Evolutionary conservation across 169 alveolate genomes (phyloP).

Genomic region (Neospora caninum): DNA sequence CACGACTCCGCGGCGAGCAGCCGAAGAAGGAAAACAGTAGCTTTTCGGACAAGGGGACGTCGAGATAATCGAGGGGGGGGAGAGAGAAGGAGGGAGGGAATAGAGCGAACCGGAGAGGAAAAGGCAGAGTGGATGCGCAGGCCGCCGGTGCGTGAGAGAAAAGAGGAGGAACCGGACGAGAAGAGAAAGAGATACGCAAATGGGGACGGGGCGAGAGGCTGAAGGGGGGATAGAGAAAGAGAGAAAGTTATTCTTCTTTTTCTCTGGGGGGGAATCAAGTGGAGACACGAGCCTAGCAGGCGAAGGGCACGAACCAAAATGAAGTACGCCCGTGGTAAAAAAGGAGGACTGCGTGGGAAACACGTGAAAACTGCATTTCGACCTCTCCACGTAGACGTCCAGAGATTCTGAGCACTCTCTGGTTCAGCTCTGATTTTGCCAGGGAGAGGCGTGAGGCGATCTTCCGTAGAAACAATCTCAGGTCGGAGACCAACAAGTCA

Average conservation of each 20-base stretch:
- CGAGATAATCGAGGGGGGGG: background rate
- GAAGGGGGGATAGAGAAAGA: background rate
- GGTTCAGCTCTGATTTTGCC: too few species aligned
- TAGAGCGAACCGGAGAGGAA: background rate
- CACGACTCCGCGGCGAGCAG: background rate
- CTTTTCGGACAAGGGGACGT: background rate
- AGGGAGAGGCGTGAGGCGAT: too few species aligned
- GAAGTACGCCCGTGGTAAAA: background rate
- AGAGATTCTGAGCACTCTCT: too few species aligned
- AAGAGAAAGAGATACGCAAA: background rate
- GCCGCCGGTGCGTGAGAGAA: background rate
- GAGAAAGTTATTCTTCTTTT: background rate
- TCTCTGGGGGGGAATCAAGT: background rate
- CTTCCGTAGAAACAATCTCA: too few species aligned
- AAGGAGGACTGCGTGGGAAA: background rate
- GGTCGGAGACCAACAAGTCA: too few species aligned
- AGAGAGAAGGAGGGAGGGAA: background rate
- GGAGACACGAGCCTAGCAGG: background rate
- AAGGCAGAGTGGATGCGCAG: background rate
- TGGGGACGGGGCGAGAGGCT: background rate
- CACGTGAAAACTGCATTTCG: too few species aligned
- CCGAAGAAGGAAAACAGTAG: background rate
- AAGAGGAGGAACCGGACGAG: background rate
- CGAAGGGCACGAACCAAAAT: background rate
- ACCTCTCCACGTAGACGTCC: too few species aligned